Conservation (phyloP, 2,329 filamentous ascomycete genomes). For the Pezicula rhizophila region DNA sequence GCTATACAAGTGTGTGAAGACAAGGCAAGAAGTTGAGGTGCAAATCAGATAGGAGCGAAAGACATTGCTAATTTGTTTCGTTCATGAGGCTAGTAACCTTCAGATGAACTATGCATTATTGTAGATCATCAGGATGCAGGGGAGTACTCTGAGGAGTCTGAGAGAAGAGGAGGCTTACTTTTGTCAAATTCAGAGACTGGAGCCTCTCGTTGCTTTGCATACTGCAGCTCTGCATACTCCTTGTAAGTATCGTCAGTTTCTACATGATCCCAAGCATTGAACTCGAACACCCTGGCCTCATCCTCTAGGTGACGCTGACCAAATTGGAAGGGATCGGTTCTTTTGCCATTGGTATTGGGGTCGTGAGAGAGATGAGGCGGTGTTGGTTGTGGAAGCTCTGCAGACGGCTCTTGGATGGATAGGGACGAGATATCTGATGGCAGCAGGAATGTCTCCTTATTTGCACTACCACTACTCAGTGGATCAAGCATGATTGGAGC, state of each 20-base stretch:
- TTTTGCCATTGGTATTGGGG: slow-evolving; percentile 67
- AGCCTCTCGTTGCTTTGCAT: slow-evolving; percentile 73
- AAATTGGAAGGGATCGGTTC: slow-evolving; percentile 90
- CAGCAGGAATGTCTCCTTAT: slow-evolving; percentile 4
- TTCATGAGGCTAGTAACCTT: slow-evolving; percentile 45
- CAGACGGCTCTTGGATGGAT: slow-evolving; percentile 12
- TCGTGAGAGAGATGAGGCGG: slow-evolving; percentile 27
- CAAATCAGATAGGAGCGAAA: slow-evolving; percentile 70
- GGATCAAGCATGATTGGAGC: background rate
- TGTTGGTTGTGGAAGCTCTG: slow-evolving; percentile 10
- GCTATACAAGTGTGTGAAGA: slow-evolving; percentile 6
- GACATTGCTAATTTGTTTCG: slow-evolving; percentile 52
- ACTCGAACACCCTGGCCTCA: slow-evolving; percentile 87
- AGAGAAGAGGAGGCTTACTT: slow-evolving; percentile 42
- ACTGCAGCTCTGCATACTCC: slow-evolving; percentile 79
- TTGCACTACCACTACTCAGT: slow-evolving; percentile 10
- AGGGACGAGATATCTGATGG: slow-evolving; percentile 13
- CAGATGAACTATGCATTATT: slow-evolving; percentile 67
- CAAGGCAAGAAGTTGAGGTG: slow-evolving; percentile 13
- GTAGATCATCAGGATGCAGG: slow-evolving; percentile 46
- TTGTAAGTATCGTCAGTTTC: slow-evolving; percentile 85
- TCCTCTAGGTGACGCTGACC: slow-evolving; percentile 80
- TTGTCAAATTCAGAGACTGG: slow-evolving; percentile 94
- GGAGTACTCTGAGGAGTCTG: background rate
- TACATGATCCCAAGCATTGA: slow-evolving; percentile 99